Evolutionary conservation across 108 stramenopile species (phyloP), one percentile per base, ranked within the genome.

Genomic region (Mayamaea pseudoterrestris): DNA sequence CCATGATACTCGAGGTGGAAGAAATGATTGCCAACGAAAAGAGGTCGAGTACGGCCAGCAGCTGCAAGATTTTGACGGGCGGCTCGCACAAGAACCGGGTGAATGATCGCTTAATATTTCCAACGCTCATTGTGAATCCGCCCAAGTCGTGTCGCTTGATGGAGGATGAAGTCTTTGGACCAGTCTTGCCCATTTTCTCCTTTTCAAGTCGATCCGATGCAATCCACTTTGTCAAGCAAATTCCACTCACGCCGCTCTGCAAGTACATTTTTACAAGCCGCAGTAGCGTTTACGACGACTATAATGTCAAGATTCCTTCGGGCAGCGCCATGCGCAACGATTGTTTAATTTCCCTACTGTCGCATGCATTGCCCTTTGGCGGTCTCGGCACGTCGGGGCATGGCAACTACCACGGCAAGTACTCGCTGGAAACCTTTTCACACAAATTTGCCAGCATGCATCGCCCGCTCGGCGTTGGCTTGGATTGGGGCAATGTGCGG

Each of bases 81-180:
- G 66, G 76, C 12, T 58, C 68, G 7, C 27, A 32, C 12, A 26
- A 50, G 30, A 73, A 66, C 49, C 42, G 74, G 40, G 43, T 41
- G 18, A 30, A 60, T 20, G 37, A 50, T 1, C 55, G 68, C n/a
- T 87, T 65, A 50, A 36, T 87, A 26, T 53, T 44, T 2, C 79
- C 81, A 12, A 87, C 84, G 0, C 29, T 84, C 11, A 47, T 87
- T 30, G 27, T 80, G 27, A 63, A 78, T 50, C 74, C 78, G 43
- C 35, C 55, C 20, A 34, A 35, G 6, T 55, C 69, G 14, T 68
- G 69, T 23, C 55, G 41, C 11, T 39, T 90, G 5, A 68, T 87
- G 63, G 27, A 68, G 35, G 90, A 95, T 52, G 93, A 95, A 47
- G 76, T 95, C 7, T 95, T 95, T 64, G 89, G 90, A 5, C 88